Base-by-base conservation (phyloP, 2,329 filamentous ascomycete species). In the Pseudocercospora vitis region DNA sequence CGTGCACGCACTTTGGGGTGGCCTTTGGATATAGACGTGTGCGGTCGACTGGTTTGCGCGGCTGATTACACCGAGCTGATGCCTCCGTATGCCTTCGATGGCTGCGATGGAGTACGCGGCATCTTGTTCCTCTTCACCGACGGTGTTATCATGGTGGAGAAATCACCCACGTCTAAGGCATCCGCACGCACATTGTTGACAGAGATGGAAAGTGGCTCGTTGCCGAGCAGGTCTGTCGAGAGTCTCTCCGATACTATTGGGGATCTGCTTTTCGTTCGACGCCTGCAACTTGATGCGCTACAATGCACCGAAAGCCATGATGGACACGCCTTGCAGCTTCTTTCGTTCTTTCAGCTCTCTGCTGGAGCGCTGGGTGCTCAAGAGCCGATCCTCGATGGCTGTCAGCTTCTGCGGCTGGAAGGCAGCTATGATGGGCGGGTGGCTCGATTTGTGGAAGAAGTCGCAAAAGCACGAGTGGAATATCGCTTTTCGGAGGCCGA, bases 121-220 rank as follows among this genome's bases (percentile, higher is more conserved):
- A 84, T 96, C 19, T 79, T 97, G 47, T 74, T 97, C 3, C 76
- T 97, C 2, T 97, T 96, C 66, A 83, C 89, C 2, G 91, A 96
- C 64, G 87, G 83, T 50, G 69, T 96, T 0, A 80, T 95, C 12
- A 75, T 96, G 16, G 73, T 96, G 11, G 86, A 85, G 60, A 95
- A 91, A 70, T 76, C 53, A 11, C 35, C 48, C 11, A 51, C 33
- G 6, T 52, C 53, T 19, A 61, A 61, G 14, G 52, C 84, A 42
- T 87, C 85, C 6, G 89, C 89, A 4, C 85, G 89, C 32, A 88
- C 89, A 53, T 74, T 97, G 48, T 73, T 95, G 50, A 85, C 91
- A 3, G 91, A 96, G 65, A 80, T 96, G 29, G 91, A 96, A 65
- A 91, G 88, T 87, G 18, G 87, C 18, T 53, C 59, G 16, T n/a